Conservation (phyloP, 2,329 filamentous ascomycete genomes). For the Escovopsis sp. region DNA sequence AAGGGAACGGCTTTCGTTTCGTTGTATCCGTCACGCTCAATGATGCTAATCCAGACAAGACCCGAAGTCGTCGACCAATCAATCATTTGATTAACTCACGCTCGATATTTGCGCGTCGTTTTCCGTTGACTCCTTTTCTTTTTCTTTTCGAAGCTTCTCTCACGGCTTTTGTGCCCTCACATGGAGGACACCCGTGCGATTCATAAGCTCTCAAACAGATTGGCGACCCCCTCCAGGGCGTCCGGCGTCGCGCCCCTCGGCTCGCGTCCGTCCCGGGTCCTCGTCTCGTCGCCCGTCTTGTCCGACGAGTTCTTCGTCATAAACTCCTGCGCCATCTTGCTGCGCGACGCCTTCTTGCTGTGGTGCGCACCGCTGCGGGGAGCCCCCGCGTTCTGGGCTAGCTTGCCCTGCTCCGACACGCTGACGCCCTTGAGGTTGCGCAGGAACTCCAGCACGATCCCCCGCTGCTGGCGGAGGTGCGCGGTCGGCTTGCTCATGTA, state of each 20-base stretch:
- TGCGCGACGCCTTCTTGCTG: constrained; percentile 15
- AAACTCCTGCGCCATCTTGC: constrained; percentile 48
- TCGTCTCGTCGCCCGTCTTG: not conserved
- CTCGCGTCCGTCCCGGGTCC: not conserved
- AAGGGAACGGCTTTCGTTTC: no score
- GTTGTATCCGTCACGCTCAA: not conserved
- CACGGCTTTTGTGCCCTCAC: no score
- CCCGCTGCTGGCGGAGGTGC: constrained; percentile 62
- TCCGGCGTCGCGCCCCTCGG: constrained; percentile 28
- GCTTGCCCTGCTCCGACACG: constrained; percentile 83
- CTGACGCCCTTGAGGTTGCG: constrained; percentile 80
- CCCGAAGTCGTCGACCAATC: no score
- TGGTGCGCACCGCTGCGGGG: constrained; percentile 9
- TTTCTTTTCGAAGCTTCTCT: no score
- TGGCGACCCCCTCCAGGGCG: constrained; percentile 38
- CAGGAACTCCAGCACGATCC: constrained; percentile 68
- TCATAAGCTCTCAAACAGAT: constrained; percentile 23
- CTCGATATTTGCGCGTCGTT: no score
- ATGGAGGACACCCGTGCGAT: not conserved
- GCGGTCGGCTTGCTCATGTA: constrained; percentile 42
- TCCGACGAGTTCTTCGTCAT: constrained; percentile 33
- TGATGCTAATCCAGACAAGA: no score
- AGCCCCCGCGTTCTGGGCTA: constrained; percentile 38
- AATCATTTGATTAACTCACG: no score
- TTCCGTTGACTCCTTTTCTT: no score